phyloP scores from a whole-genome alignment of 805 yeast genomes.

The Debaryomyces hansenii region DNA sequence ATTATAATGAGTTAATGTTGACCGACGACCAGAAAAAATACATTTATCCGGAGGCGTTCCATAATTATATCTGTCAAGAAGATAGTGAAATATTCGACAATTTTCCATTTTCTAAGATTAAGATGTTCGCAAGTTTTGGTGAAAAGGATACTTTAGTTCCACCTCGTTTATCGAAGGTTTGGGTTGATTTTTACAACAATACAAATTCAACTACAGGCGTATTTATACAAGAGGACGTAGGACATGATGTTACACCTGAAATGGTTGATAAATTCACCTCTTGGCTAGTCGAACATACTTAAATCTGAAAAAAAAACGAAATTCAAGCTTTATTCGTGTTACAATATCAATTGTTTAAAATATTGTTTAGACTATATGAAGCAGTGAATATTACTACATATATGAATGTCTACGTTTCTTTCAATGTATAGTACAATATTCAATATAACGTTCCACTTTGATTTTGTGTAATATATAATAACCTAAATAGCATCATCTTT shows the following conservation, averaged over 20 bases:
- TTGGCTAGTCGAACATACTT: constrained; percentile 25
- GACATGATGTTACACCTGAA: constrained; percentile 34
- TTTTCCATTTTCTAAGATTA: constrained; percentile 30
- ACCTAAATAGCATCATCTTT: background rate
- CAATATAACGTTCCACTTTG: background rate
- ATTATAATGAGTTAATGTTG: constrained; percentile 35
- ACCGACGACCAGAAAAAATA: constrained; percentile 21
- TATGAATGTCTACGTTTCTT: no score
- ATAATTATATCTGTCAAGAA: constrained; percentile 23
- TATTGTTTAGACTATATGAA: no score
- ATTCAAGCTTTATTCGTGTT: no score
- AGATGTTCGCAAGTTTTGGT: constrained; percentile 38
- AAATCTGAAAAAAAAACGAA: background rate
- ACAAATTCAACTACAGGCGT: constrained; percentile 23
- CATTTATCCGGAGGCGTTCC: constrained; percentile 35
- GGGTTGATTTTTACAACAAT: constrained; percentile 30
- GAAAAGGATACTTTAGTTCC: constrained; percentile 38
- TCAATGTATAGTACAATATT: no score
- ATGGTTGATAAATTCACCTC: constrained; percentile 32
- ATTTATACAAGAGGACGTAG: constrained; percentile 28
- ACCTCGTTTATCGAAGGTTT: constrained; percentile 26
- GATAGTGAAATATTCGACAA: constrained; percentile 33
- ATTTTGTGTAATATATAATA: background rate
- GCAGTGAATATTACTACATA: no score
- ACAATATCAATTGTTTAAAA: no score